phyloP scores from a whole-genome alignment of 2,329 filamentous ascomycete species.

The Cladosporium oxysporum region DNA sequence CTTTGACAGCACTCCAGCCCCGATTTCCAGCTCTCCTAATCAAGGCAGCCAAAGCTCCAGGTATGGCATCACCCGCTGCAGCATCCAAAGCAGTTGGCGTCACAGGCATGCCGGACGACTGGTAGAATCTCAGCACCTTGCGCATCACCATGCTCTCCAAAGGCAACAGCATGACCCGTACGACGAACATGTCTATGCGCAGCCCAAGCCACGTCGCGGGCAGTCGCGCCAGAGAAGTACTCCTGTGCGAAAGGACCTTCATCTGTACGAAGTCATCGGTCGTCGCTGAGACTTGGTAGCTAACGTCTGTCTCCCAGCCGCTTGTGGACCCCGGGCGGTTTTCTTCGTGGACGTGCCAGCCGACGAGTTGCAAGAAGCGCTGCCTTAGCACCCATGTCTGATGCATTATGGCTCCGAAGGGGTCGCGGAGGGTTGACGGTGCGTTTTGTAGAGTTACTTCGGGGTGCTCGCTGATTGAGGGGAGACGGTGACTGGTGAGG shows the following conservation, averaged over 20 bases:
- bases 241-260: slow-evolving; percentile 3
- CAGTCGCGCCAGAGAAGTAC: slow-evolving; percentile 29
- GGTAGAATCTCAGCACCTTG: slow-evolving; percentile 25
- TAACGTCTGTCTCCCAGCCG: slow-evolving; percentile 6
- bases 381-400: slow-evolving; percentile 26
- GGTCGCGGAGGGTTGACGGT: slow-evolving; percentile 21
- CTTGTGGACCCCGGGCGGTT: background rate
- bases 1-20: background rate
- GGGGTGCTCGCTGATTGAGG: slow-evolving; percentile 24
- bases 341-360: slow-evolving; percentile 27
- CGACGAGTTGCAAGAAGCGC: slow-evolving; percentile 25
- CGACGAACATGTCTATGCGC: slow-evolving; percentile 28
- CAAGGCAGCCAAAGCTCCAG: background rate
- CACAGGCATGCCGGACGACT: slow-evolving; percentile 22
- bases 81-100: background rate
- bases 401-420: slow-evolving; percentile 30
- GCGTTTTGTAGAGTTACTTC: background rate
- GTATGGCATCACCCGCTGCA: too few relatives aligned
- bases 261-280: background rate
- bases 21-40: background rate
- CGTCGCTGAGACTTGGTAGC: background rate
- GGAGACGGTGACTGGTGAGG: slow-evolving; percentile 29
- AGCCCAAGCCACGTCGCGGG: slow-evolving; percentile 27
- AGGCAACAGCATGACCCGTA: slow-evolving; percentile 28
- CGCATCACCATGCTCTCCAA: slow-evolving; percentile 31